phyloP scores from a whole-genome alignment of 441 rosid genomes.

The Erodium chrysanthum region DNA sequence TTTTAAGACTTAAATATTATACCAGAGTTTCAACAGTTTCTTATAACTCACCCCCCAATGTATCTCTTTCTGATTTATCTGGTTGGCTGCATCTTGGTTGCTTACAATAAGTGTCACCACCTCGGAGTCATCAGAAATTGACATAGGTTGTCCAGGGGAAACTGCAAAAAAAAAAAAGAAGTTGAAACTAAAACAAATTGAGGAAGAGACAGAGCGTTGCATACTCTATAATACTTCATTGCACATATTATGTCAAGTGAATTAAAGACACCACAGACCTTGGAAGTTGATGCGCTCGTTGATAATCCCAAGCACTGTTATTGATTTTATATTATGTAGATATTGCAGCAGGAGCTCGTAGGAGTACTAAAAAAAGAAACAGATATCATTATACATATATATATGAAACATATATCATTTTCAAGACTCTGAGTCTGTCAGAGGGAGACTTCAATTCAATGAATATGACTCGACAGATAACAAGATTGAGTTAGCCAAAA shows the following conservation, averaged over 20 bases:
- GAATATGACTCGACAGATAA: no score
- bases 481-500: neutral
- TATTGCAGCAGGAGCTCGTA: constrained; percentile 85
- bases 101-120: constrained; percentile 66
- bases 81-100: constrained; percentile 63
- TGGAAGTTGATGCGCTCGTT: constrained; percentile 87
- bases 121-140: constrained; percentile 77
- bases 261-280: constrained; percentile 34
- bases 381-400: neutral
- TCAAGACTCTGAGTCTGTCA: no score
- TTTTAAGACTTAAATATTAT: neutral
- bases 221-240: neutral
- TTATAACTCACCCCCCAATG: constrained; percentile 80
- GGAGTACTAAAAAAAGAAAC: constrained; percentile 55
- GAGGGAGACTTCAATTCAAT: no score
- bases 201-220: neutral
- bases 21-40: constrained; percentile 8
- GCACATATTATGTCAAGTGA: neutral
- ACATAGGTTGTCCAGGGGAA: constrained; percentile 77
- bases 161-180: constrained; percentile 37
- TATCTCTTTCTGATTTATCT: constrained; percentile 78
- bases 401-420: no score
- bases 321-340: constrained; percentile 68
- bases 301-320: constrained; percentile 77
- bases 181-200: neutral